Conservation (phyloP, 2,329 filamentous ascomycete species). For the Alternaria solani region DNA sequence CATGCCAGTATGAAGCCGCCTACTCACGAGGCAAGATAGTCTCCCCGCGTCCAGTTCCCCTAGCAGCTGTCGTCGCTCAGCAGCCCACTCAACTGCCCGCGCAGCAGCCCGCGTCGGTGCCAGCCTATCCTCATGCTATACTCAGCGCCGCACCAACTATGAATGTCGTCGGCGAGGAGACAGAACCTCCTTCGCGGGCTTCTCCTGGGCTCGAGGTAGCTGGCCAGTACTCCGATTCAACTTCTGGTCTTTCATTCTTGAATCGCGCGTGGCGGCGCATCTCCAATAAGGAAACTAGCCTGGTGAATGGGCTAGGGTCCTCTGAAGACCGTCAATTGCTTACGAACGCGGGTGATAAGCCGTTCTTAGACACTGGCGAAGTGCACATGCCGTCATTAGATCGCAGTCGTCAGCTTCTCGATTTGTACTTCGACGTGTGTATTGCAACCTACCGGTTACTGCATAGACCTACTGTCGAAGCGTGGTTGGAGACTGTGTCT, state of each 20-base stretch:
- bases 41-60: constrained; percentile 19
- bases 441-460: constrained; percentile 67
- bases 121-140: constrained; percentile 5
- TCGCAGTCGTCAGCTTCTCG: constrained; percentile 49
- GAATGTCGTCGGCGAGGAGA: background rate
- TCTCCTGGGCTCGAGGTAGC: constrained; percentile 62
- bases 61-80: background rate
- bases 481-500: constrained; percentile 50
- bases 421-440: constrained; percentile 66
- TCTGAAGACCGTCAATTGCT: constrained; percentile 54
- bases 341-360: constrained; percentile 61
- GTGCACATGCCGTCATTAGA: constrained; percentile 24
- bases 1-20: constrained; percentile 35
- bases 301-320: constrained; percentile 21
- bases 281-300: constrained; percentile 62
- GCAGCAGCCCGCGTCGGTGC: background rate
- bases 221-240: constrained; percentile 64
- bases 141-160: background rate
- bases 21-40: constrained; percentile 39
- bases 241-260: constrained; percentile 64
- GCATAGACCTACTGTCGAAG: constrained; percentile 61
- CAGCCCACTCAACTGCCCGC: background rate
- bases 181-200: constrained; percentile 29
- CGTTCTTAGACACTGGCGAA: constrained; percentile 52
- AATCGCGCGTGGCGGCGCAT: constrained; percentile 73